Evolutionary conservation across 2,329 filamentous ascomycete species (phyloP), one percentile per base, ranked within the genome.

Genomic region (Colletotrichum chrysophilum): DNA sequence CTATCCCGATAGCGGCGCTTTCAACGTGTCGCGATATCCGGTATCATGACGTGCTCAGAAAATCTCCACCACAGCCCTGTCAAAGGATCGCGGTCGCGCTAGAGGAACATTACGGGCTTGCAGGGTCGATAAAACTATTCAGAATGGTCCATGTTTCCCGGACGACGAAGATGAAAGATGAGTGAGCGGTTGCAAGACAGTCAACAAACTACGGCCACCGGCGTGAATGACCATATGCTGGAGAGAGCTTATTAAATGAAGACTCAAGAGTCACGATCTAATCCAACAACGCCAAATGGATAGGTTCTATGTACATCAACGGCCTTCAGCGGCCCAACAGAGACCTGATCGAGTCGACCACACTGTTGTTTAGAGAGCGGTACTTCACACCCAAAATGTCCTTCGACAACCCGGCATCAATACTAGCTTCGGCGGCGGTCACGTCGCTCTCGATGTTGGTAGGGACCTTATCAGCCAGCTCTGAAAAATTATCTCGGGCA

Each of bases 21-120:
- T 28, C 2, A 7, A 18, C 26, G 69, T 71, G 32, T 71, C 69
- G 61, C 61, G 69, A 71, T 71, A 26, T n/a, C 24, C 16, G 48
- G 66, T 66, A 71, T 71, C 69, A 71, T 71, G 69, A 26, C 69
- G 69, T 71, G 69, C 69, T 71, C 26, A 13, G 8, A 58, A 24
- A 10, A 52, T 71, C 61, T 60, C 69, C 69, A 71, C 61, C 18
- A n/a, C 38, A n/a, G 9, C 38, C 38, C 38, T 48, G 38, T 48
- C 38, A n/a, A 12, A 48, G 18, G 38, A n/a, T 48, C 18, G 9
- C 5, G 5, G 18, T 48, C 18, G 38, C 38, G 38, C 38, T 48
- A 12, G 18, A 43, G 18, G 8, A 43, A n/a, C 2, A 16, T 10
- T 5, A 6, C 5, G 4, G 9, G 9, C 18, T 43, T 38, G 8